These are phyloP conservation scores for Paecilomyces fulvus DNA, from an alignment of 2,329 filamentous ascomycete species.

Conservation along the genomic window DNA sequence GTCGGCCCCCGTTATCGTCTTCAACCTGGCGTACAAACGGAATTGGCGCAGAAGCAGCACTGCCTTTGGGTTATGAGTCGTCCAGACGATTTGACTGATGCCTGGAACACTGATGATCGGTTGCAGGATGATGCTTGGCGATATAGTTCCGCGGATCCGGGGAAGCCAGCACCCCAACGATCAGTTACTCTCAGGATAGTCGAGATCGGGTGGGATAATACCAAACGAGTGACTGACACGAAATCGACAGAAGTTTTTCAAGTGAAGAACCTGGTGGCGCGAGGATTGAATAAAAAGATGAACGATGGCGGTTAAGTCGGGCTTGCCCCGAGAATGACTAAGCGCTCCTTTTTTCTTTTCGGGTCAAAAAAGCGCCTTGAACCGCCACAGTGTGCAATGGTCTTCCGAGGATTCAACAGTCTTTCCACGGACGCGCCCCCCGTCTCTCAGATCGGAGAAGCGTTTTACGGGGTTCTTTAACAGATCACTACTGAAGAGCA, in stretches of 20 bases:
- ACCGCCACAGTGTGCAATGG: background rate
- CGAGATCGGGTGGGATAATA: background rate
- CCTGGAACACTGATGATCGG: background rate
- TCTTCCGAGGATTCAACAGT: background rate
- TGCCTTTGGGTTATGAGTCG: too few relatives aligned
- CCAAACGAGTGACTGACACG: background rate
- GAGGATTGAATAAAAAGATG: background rate
- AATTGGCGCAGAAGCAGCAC: background rate
- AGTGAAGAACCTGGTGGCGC: background rate
- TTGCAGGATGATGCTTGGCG: background rate
- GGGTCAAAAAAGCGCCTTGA: background rate
- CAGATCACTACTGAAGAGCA: background rate
- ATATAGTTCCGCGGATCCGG: background rate
- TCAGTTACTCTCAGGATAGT: background rate
- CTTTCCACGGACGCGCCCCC: background rate
- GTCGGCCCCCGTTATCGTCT: background rate
- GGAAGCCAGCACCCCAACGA: background rate
- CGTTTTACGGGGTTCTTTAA: background rate
- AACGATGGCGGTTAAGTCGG: background rate
- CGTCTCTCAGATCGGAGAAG: background rate
- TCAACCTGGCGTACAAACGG: background rate
- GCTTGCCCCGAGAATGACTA: background rate
- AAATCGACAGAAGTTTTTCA: background rate
- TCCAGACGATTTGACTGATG: background rate
- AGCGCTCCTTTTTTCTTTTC: background rate